Percentiles rank a stretch among this genome's conserved stretches.
Conservation (phyloP, 2,329 filamentous ascomycete genomes). For the Claviceps paspali region DNA sequence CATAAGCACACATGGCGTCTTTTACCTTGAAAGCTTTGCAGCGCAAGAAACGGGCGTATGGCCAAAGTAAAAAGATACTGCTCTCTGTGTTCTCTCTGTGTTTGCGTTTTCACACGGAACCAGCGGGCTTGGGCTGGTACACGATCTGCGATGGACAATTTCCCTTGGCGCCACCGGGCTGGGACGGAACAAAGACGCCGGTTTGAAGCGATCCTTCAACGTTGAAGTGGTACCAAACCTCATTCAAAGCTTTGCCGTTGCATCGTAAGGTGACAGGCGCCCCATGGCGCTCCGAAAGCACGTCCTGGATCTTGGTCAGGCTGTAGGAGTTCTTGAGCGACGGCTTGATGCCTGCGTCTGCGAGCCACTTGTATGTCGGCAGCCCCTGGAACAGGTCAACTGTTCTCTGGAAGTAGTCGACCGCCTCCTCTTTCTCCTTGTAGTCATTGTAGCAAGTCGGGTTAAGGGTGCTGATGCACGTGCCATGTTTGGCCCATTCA, state of each 20-base stretch:
- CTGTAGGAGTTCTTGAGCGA: conserved; percentile 41
- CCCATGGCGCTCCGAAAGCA: conserved; percentile 36
- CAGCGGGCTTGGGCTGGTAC: conserved; percentile 28
- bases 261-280: conserved; percentile 44
- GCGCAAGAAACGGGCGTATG: too few relatives aligned
- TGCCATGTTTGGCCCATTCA: conserved; percentile 62
- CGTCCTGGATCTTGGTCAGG: conserved; percentile 39
- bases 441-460: conserved; percentile 51
- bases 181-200: conserved; percentile 42
- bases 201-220: conserved; percentile 39
- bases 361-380: conserved; percentile 49
- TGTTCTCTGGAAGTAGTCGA: conserved; percentile 52
- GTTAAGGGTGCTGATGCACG: conserved; percentile 53
- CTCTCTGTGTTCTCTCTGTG: too few relatives aligned
- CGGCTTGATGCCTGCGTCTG: conserved; percentile 43
- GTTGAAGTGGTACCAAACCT: conserved; percentile 52
- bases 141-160: conserved; percentile 51
- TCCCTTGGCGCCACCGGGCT: conserved; percentile 40
- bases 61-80: too few relatives aligned
- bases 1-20: too few relatives aligned
- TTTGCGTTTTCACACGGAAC: too few relatives aligned
- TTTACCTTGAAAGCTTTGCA: too few relatives aligned
- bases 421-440: conserved; percentile 44
- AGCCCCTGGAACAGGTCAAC: conserved; percentile 51
- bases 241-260: conserved; percentile 27